These are phyloP conservation scores for Suhomyces sp. DNA, from an alignment of 805 yeast species.

Conservation along the genomic window DNA sequence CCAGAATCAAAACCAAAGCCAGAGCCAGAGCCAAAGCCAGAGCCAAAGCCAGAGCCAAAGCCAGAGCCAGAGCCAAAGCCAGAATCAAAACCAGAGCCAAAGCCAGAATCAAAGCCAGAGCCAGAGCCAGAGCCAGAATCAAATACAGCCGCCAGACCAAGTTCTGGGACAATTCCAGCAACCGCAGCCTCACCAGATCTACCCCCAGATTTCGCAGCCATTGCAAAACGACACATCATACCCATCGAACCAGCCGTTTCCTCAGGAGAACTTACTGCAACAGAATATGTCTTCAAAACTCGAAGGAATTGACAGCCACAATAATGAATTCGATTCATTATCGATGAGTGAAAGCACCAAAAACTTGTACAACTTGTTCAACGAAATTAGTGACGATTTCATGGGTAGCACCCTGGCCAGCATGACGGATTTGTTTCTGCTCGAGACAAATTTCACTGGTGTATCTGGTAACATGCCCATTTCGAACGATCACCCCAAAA, in stretches of 20 bases:
- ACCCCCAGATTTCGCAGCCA: not conserved
- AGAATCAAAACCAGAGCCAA: too few relatives aligned
- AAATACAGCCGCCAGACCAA: not conserved
- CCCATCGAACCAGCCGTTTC: not conserved
- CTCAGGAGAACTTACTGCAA: not conserved
- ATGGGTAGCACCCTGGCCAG: constrained; percentile 1
- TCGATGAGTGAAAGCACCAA: constrained; percentile 28
- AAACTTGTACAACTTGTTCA: constrained; percentile 28
- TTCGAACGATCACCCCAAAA: not conserved
- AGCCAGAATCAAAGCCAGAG: too few relatives aligned
- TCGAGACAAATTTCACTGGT: constrained; percentile 15
- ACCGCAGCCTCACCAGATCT: not conserved
- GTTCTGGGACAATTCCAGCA: not conserved
- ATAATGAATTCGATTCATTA: not conserved
- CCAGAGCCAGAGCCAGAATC: too few relatives aligned
- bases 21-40: not conserved
- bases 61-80: not conserved
- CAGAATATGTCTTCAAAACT: not conserved
- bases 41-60: not conserved
- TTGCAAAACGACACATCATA: not conserved
- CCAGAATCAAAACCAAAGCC: not conserved
- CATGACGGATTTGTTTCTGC: constrained; percentile 21
- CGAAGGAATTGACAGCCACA: not conserved
- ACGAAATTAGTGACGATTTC: constrained; percentile 25
- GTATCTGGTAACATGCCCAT: not conserved